Base-by-base conservation (phyloP, 1,139 yeast species). In the Groenewaldozyma sp. region DNA sequence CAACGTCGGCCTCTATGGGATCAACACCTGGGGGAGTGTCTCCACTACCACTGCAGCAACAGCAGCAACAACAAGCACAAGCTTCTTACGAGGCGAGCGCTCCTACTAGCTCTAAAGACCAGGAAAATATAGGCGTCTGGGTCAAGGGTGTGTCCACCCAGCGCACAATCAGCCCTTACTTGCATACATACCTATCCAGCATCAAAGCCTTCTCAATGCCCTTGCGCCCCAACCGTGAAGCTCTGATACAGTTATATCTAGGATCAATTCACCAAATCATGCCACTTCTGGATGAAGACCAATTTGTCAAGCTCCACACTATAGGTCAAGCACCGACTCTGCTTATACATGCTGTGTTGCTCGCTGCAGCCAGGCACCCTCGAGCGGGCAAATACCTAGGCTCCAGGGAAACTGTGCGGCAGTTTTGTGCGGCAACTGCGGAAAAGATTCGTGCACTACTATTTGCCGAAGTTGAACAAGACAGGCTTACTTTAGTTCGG, bases 401-500 rank as follows among this genome's bases (percentile, higher is more conserved):
- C 31, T 13, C 33, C 4, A 47, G 50, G 29, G 58, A 58, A 45
- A 50, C 56, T 9, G 58, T 54, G n/a, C 52, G 64, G 13, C 59
- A 58, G 35, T 60, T 60, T 45, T 60, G 63, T 33, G 50, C 58
- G 9, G 40, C 51, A 10, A 58, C 62, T 1, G 58, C 60, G 5
- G 54, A 52, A 19, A 67, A 67, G 43, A 62, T 64, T 28, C 50
- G 69, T 16, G 71, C 69, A 14, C 51, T 67, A 16, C 49, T 67
- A 38, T 67, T 61, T 27, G 66, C 68, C n/a, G 60, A 66, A 33
- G 68, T 68, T 13, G 71, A 66, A 41, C 63, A 61, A 29, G 71
- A 67, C 37, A 54, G 67, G 36, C 52, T 66, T 39, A 57, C 67
- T 2, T 47, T 67, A 24, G 59, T 66, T 24, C 55, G 45, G 21